These are phyloP conservation scores for Polytrichum commune DNA, from an alignment of 225 moss, liverwort and hornwort species.

Conservation along the genomic window DNA sequence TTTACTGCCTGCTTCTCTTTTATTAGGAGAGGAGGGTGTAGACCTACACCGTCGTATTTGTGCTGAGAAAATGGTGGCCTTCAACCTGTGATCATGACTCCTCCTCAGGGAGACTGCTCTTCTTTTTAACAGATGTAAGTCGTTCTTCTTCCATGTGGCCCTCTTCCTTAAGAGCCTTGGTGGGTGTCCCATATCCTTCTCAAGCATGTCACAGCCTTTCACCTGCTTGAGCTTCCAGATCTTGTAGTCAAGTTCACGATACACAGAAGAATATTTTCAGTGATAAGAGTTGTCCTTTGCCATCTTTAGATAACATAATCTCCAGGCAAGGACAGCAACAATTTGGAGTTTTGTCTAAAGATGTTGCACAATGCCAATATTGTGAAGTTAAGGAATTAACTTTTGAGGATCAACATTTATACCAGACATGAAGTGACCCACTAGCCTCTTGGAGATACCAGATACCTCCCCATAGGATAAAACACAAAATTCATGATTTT, in stretches of 20 bases:
- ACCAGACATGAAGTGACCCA: no score
- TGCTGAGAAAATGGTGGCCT: constrained; percentile 1
- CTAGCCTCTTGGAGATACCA: no score
- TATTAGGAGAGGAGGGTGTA: constrained; percentile 3
- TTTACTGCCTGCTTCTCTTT: constrained; percentile 1
- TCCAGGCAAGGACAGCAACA: no score
- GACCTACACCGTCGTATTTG: constrained; percentile 1
- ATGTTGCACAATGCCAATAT: no score
- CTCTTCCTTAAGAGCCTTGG: constrained; percentile 4
- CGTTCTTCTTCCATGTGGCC: constrained; percentile 13
- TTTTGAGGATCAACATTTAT: no score
- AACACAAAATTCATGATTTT: no score
- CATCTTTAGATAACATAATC: no score
- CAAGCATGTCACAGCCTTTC: constrained; percentile 4
- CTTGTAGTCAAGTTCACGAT: constrained; percentile 3
- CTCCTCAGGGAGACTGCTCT: constrained; percentile 1
- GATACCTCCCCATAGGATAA: no score
- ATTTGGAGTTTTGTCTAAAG: no score
- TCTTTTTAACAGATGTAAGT: constrained; percentile 3
- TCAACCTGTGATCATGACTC: neutral
- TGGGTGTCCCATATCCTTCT: neutral
- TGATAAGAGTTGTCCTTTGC: no score
- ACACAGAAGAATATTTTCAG: no score
- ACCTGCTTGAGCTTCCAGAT: neutral
- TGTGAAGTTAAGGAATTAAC: no score